Percentiles rank a stretch among this genome's conserved stretches.
Conservation (phyloP, 2,329 filamentous ascomycete genomes). For the Arthrocladium fulminans region DNA sequence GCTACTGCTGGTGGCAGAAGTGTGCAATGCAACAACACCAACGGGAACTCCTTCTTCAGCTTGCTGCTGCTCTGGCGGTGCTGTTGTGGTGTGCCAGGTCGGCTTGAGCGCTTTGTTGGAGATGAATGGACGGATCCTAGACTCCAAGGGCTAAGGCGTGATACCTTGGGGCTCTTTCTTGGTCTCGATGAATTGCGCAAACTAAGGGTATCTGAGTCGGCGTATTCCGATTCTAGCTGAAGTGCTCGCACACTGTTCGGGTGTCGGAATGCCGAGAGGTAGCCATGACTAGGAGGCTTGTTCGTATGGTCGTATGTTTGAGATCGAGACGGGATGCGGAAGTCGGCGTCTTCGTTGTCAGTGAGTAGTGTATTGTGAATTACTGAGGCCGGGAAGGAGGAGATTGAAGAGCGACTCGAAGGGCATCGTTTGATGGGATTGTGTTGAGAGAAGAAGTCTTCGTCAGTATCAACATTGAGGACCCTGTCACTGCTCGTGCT, state of each 20-base stretch:
- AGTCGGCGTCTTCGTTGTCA: conserved; percentile 11
- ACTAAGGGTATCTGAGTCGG: conserved; percentile 34
- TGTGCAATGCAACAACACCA: conserved; percentile 54
- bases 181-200: conserved; percentile 23
- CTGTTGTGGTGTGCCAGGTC: conserved; percentile 14
- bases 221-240: conserved; percentile 31
- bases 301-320: neutral
- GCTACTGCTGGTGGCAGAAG: conserved; percentile 46
- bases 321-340: conserved; percentile 12
- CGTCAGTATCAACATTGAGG: neutral
- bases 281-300: conserved; percentile 11
- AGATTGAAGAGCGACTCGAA: conserved; percentile 17
- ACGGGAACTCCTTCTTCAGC: conserved; percentile 42
- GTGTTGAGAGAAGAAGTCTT: conserved; percentile 5
- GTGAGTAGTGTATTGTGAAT: conserved; percentile 12
- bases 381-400: conserved; percentile 21
- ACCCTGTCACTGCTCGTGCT: conserved; percentile 1
- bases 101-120: conserved; percentile 17
- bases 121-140: conserved; percentile 16
- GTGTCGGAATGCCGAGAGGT: conserved; percentile 34
- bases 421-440: neutral
- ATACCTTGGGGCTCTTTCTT: conserved; percentile 11
- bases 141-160: conserved; percentile 17
- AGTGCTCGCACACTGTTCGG: conserved; percentile 38
- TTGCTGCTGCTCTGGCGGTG: conserved; percentile 25